A percentile compares a stretch with the other conserved stretches of the same genome.
Evolutionary conservation across 805 yeast genomes (phyloP).

Genomic region (Saturnispora hagleri): DNA sequence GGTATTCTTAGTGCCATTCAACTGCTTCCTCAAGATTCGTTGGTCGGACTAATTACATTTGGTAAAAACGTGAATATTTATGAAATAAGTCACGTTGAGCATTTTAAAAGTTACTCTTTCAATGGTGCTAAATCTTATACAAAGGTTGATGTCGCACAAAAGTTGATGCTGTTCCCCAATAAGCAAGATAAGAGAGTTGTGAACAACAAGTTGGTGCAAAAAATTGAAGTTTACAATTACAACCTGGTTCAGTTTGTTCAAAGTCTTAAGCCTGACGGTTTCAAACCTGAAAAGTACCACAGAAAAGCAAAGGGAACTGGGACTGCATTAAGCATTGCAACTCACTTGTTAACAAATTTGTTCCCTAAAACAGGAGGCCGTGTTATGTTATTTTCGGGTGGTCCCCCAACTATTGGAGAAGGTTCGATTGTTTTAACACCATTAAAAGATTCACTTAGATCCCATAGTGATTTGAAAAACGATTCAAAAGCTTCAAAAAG

Average conservation of each 20-base stretch:
- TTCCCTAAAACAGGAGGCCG: slow-evolving; percentile 46
- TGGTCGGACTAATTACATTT: slow-evolving; percentile 49
- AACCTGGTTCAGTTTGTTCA: slow-evolving; percentile 41
- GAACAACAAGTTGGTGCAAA: slow-evolving; percentile 38
- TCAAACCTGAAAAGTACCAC: slow-evolving; percentile 36
- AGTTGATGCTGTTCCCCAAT: slow-evolving; percentile 30
- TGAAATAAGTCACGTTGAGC: slow-evolving; percentile 35
- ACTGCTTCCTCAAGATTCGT: slow-evolving; percentile 41
- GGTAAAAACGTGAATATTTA: slow-evolving; percentile 54
- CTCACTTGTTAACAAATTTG: slow-evolving; percentile 29
- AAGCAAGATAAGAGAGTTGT: slow-evolving; percentile 7
- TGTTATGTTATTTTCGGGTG: slow-evolving; percentile 46
- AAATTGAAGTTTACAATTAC: slow-evolving; percentile 41
- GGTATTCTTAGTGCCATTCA: slow-evolving; percentile 35
- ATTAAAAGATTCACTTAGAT: slow-evolving; percentile 54
- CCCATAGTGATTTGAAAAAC: slow-evolving; percentile 51
- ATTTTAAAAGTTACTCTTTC: slow-evolving; percentile 34
- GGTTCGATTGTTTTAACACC: slow-evolving; percentile 49
- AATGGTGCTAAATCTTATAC: slow-evolving; percentile 49
- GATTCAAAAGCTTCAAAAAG: slow-evolving; percentile 31
- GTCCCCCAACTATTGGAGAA: slow-evolving; percentile 59
- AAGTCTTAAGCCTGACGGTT: slow-evolving; percentile 38
- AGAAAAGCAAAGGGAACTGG: slow-evolving; percentile 53
- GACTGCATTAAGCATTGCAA: slow-evolving; percentile 43
- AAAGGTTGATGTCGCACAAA: slow-evolving; percentile 36